A percentile compares a stretch with the other conserved stretches of the same genome.
These are phyloP conservation scores for Fraxinus angustifolia DNA, from an alignment of 305 asterid genomes.

Conservation along the genomic window DNA sequence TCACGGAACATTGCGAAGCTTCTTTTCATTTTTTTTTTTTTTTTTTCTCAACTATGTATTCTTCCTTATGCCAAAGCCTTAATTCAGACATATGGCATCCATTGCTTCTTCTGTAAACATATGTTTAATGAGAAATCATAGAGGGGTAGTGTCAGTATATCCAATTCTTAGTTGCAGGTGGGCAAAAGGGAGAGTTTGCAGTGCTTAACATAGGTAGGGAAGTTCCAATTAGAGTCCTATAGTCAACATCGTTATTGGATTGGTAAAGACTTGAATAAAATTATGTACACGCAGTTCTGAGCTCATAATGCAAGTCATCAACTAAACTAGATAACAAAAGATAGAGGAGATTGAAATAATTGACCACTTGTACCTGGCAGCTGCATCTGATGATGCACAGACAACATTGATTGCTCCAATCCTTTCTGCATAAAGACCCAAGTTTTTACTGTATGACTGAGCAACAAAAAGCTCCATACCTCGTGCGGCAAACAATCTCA, in stretches of 20 bases:
- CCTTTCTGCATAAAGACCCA: conserved; percentile 95
- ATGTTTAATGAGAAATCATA: not conserved
- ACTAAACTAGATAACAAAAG: not conserved
- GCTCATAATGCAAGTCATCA: not conserved
- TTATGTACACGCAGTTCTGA: not conserved
- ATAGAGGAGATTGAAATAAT: conserved; percentile 6
- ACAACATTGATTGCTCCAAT: conserved; percentile 93
- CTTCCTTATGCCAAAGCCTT: not conserved
- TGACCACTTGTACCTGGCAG: conserved; percentile 53
- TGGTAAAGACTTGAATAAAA: not conserved
- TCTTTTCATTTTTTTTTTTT: not conserved
- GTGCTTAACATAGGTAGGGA: not conserved
- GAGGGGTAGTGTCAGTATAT: not conserved
- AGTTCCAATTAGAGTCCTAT: not conserved
- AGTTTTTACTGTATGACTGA: conserved; percentile 91
- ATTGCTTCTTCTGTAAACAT: not conserved
- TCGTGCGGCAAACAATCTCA: conserved; percentile 86
- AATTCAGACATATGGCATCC: not conserved
- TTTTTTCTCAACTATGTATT: not conserved
- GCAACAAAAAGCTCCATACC: conserved; percentile 93
- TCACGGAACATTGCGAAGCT: not conserved
- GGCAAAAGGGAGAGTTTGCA: not conserved
- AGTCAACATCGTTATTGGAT: not conserved
- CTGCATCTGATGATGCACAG: conserved; percentile 78
- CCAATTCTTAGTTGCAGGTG: not conserved